These are phyloP conservation scores for Sambucus nigra DNA, from an alignment of 129 eudicot species.

Conservation along the genomic window DNA sequence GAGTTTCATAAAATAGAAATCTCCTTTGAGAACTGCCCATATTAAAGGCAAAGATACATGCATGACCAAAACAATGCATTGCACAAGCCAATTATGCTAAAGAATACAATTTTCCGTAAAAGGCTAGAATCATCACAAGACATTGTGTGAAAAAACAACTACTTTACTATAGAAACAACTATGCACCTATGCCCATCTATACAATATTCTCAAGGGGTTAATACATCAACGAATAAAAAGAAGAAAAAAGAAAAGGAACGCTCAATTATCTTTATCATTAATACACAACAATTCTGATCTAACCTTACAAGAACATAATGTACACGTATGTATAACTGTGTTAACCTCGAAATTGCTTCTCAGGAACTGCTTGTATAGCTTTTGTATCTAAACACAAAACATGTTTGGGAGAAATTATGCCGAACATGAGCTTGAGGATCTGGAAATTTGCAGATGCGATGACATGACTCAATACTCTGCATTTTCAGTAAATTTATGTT, in stretches of 20 bases:
- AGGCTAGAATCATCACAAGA: neutral
- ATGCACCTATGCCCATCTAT: constrained; percentile 13
- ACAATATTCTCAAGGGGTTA: constrained; percentile 8
- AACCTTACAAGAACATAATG: constrained; percentile 8
- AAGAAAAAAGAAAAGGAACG: neutral
- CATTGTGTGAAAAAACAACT: neutral
- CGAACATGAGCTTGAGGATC: neutral
- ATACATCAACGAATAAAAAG: neutral
- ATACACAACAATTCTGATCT: constrained; percentile 13
- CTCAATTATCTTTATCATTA: neutral
- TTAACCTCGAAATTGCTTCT: neutral
- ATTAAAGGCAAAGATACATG: too few relatives aligned
- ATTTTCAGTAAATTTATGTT: neutral
- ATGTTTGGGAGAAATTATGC: neutral
- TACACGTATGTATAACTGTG: constrained; percentile 8
- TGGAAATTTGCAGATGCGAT: neutral
- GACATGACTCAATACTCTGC: constrained; percentile 1
- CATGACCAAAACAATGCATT: too few relatives aligned
- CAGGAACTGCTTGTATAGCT: neutral
- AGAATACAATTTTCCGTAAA: neutral
- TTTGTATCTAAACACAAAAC: neutral
- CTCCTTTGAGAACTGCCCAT: too few relatives aligned
- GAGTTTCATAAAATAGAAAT: too few relatives aligned
- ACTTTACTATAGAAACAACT: constrained; percentile 9
- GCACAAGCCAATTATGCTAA: neutral